Percentiles rank a stretch among this genome's conserved stretches.
Conservation (phyloP, 768 basidiomycete species). For the Russula lepida region DNA sequence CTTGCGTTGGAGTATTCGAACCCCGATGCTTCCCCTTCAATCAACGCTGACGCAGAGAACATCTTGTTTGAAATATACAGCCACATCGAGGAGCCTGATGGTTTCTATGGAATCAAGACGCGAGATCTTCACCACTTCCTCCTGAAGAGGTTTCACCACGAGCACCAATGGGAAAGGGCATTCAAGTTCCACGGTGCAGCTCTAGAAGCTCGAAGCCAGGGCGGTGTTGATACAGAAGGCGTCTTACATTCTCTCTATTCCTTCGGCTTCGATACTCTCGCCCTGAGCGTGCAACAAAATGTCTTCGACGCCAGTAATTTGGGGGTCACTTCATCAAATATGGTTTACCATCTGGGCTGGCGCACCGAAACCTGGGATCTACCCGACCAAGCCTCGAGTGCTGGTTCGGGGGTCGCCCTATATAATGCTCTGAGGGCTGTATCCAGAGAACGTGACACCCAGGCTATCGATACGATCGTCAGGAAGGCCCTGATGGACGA, state of each 20-base stretch:
- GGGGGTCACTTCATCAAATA: conserved; percentile 32
- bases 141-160: conserved; percentile 82
- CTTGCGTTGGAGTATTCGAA: conserved; percentile 48
- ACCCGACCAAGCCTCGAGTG: conserved; percentile 46
- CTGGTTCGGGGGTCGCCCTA: conserved; percentile 47
- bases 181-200: conserved; percentile 85
- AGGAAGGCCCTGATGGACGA: conserved; percentile 48
- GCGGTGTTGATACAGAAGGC: conserved; percentile 44
- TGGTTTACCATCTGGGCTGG: conserved; percentile 84
- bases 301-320: conserved; percentile 30
- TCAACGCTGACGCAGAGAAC: conserved; percentile 42
- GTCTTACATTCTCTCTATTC: conserved; percentile 76
- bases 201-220: conserved; percentile 50
- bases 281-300: conserved; percentile 53
- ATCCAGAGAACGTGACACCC: conserved; percentile 64
- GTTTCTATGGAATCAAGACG: conserved; percentile 90
- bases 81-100: conserved; percentile 95
- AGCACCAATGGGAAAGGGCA: conserved; percentile 86
- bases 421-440: conserved; percentile 76
- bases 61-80: conserved; percentile 88
- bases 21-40: conserved; percentile 25
- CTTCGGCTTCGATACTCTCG: conserved; percentile 87
- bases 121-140: conserved; percentile 72
- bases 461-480: conserved; percentile 41
- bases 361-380: conserved; percentile 94